Evolutionary conservation across 371 early-diverging fungal genomes (phyloP), one percentile per base, ranked within the genome.

Genomic region (Circinella minor): DNA sequence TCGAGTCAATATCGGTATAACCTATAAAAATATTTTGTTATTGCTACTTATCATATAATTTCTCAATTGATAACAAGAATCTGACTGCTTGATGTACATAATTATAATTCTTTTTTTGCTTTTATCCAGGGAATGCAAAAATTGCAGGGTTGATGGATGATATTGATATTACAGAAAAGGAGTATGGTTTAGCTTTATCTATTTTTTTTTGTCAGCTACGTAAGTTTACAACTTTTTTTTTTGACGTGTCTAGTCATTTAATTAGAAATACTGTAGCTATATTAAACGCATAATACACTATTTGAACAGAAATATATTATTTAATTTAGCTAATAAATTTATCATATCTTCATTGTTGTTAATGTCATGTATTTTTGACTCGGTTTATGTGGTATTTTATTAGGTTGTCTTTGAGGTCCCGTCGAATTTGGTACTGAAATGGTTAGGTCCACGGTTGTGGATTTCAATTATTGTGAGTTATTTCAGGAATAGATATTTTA

Each of bases 331-430:
- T 27, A 43, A 43, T 43, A 11, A 11, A 43, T 43, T 43, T 43
- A 11, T 43, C 1, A 9, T 43, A 43, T 9, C 6, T 9, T 6
- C 11, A 11, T 43, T 43, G 43, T 43, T 9, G 11, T 11, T 43
- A 1, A 43, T 43, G 9, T 9, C 43, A 3, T 3, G 43, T 9
- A 9, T 43, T 39, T 9, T 39, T 43, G 3, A 6, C 43, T 43
- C 11, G 11, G 6, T 43, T 43, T 43, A 1, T 43, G 43, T 10
- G 39, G 11, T 9, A 43, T 43, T 5, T 13, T 54, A 11, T 20
- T 78, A 87, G 86, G 79, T 90, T 61, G 39, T 91, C 34, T 86
- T 88, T 65, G 93, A 93, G 70, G 77, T 91, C 18, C 92, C 93
- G 6, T 91, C 90, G 49, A 93, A 93, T 74, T 75, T 93, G 66